Evolutionary conservation across 805 yeast genomes (phyloP).

Genomic region (Brettanomyces anomalus): DNA sequence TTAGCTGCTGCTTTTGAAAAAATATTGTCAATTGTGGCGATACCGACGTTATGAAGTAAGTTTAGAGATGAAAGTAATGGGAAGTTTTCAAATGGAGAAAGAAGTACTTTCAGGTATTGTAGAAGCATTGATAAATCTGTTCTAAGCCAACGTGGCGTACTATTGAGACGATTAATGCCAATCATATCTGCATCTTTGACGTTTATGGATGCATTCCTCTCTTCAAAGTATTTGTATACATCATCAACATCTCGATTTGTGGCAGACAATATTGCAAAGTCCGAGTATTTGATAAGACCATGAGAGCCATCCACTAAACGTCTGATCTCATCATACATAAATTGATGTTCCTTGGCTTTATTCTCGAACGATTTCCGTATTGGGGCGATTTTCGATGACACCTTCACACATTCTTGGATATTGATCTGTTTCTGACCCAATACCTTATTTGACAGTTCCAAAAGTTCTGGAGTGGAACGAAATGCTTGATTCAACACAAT

Average conservation of each 20-base stretch:
- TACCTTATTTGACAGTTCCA: conserved; percentile 31
- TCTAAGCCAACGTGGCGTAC: conserved; percentile 44
- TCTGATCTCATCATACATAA: conserved; percentile 35
- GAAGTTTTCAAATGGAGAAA: conserved; percentile 21
- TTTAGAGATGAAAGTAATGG: conserved; percentile 19
- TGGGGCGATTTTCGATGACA: conserved; percentile 13
- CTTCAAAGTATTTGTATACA: conserved; percentile 29
- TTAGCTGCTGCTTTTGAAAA: conserved; percentile 11
- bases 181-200: conserved; percentile 26
- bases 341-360: conserved; percentile 31
- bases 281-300: conserved; percentile 33
- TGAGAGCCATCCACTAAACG: conserved; percentile 32
- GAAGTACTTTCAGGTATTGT: conserved; percentile 38
- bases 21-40: conserved; percentile 11
- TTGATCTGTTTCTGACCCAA: conserved; percentile 10
- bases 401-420: conserved; percentile 13
- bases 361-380: conserved; percentile 20
- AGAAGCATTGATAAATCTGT: conserved; percentile 35
- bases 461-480: conserved; percentile 51
- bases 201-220: neutral
- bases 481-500: conserved; percentile 43
- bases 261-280: conserved; percentile 44
- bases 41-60: conserved; percentile 16
- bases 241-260: conserved; percentile 41
- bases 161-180: conserved; percentile 33